Base-by-base conservation (phyloP, 139 green algal genomes). In the Gonium pectorale region DNA sequence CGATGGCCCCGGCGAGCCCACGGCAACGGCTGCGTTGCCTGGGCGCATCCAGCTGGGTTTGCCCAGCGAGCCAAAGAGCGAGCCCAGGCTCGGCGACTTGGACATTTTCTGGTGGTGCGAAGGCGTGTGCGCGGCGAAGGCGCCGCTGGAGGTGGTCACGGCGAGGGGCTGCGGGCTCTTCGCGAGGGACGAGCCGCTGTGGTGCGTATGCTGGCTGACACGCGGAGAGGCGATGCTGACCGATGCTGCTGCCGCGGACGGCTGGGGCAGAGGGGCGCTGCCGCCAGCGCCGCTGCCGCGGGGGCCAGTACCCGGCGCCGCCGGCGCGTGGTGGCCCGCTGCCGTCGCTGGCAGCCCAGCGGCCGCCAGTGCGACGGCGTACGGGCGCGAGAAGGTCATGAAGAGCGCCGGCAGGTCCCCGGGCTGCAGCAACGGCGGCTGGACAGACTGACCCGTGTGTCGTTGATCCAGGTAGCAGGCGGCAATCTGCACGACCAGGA, bases 311-410 rank as follows among this genome's bases (percentile, higher is more conserved):
- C n/a, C n/a, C n/a, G n/a, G n/a, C n/a, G n/a, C n/a, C n/a, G n/a
- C n/a, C n/a, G n/a, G n/a, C n/a, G n/a, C n/a, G n/a, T n/a, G n/a
- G n/a, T n/a, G n/a, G n/a, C n/a, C n/a, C n/a, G n/a, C n/a, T n/a
- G n/a, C n/a, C n/a, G n/a, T n/a, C n/a, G n/a, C n/a, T n/a, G n/a
- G n/a, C n/a, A n/a, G n/a, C n/a, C n/a, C n/a, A n/a, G n/a, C n/a
- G n/a, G n/a, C n/a, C 5, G 73, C 26, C 17, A n/a, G 37, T 11
- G 73, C 71, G 15, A 5, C 37, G 21, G 54, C 27, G 54, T 81
- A 81, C 1, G 73, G 73, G 9, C 73, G 73, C 15, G 73, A 68
- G 54, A 82, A 71, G 40, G 59, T 37, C 40, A 82, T 60, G 60
- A 82, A 82, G 38, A 82, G 75, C 6, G 75, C 60, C 29, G 75